Conservation (phyloP, 805 yeast genomes). For the Ogataea zsoltii region DNA sequence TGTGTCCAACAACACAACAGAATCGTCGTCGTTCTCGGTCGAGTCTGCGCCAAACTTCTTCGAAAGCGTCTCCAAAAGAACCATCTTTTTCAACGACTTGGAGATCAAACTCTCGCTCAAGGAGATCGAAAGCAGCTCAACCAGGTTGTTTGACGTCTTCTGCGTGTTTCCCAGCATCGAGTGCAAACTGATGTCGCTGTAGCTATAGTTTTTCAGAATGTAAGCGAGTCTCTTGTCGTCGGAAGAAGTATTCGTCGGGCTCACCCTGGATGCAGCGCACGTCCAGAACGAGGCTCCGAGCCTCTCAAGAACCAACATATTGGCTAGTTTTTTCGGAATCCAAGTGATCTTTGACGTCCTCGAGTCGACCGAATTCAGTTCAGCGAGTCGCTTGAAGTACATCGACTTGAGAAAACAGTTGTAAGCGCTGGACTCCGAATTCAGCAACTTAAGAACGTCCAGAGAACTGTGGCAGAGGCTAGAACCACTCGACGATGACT, state of each 20-base stretch:
- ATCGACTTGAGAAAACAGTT: conserved; percentile 26
- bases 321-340: conserved; percentile 8
- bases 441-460: conserved; percentile 10
- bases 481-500: conserved; percentile 1
- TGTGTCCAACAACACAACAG: conserved; percentile 2
- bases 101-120: conserved; percentile 15
- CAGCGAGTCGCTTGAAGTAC: conserved; percentile 19
- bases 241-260: not conserved
- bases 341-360: conserved; percentile 3
- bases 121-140: conserved; percentile 13
- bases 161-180: conserved; percentile 2
- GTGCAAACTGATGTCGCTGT: conserved; percentile 12
- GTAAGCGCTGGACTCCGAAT: conserved; percentile 10
- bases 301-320: conserved; percentile 15
- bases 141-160: conserved; percentile 7
- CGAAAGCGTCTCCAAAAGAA: conserved; percentile 17
- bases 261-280: conserved; percentile 6
- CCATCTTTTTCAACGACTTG: conserved; percentile 20
- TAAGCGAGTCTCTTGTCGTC: conserved; percentile 9
- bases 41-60: conserved; percentile 8
- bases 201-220: conserved; percentile 16
- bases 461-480: conserved; percentile 1
- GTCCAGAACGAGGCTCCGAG: conserved; percentile 24
- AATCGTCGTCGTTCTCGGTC: conserved; percentile 4
- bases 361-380: conserved; percentile 7